These are phyloP conservation scores for Phytophthora parvispora DNA, from an alignment of 352 stramenopile species.

Conservation along the genomic window DNA sequence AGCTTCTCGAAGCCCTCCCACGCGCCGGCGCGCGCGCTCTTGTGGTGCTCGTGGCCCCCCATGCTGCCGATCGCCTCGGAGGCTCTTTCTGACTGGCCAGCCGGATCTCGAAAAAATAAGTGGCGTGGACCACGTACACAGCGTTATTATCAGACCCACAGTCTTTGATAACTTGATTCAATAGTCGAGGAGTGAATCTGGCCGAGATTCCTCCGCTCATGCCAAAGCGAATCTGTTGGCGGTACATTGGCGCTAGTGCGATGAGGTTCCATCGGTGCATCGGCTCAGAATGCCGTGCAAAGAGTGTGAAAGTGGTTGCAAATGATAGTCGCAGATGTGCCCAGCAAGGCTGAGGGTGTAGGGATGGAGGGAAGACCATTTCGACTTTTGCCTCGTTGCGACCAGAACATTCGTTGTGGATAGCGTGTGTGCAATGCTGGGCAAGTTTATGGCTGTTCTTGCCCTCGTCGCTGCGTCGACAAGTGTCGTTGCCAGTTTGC, in stretches of 20 bases:
- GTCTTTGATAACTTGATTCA: too few species aligned
- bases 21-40: conserved; percentile 31
- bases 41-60: conserved; percentile 47
- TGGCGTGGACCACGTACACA: background rate
- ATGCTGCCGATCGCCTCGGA: conserved; percentile 8
- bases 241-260: too few species aligned
- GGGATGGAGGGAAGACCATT: too few species aligned
- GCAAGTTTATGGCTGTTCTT: conserved; percentile 8
- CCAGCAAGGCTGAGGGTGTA: too few species aligned
- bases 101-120: conserved; percentile 27
- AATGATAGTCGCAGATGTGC: too few species aligned
- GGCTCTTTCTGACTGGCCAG: conserved; percentile 38
- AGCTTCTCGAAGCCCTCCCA: conserved; percentile 84
- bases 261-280: too few species aligned
- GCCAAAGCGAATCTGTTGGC: too few species aligned
- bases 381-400: background rate
- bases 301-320: too few species aligned
- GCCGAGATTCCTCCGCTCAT: too few species aligned
- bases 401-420: background rate
- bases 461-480: background rate
- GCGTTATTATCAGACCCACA: too few species aligned
- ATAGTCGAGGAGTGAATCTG: too few species aligned
- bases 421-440: conserved; percentile 1
- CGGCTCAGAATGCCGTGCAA: too few species aligned
- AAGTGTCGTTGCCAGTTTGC: conserved; percentile 1